Conservation (phyloP, 495 filamentous ascomycete genomes). For the Venustampulla echinocandica region DNA sequence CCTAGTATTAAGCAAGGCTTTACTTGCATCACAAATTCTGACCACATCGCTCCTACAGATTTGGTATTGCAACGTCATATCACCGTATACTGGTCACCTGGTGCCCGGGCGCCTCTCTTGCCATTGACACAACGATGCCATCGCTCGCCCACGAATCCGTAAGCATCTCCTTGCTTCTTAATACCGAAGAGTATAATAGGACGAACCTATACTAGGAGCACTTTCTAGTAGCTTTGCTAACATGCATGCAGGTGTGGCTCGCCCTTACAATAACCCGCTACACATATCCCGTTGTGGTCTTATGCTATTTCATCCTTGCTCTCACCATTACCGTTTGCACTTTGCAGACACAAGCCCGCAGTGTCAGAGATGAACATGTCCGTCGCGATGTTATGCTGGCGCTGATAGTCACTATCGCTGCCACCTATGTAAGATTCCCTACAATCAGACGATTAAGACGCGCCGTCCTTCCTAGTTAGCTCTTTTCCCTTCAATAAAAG, state of each 20-base stretch:
- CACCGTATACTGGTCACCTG: too few relatives aligned
- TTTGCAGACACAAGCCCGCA: conserved; percentile 39
- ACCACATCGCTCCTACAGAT: too few relatives aligned
- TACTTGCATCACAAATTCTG: too few relatives aligned
- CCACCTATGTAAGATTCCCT: conserved; percentile 36
- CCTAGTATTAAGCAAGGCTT: too few relatives aligned
- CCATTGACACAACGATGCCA: background rate
- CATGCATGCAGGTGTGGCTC: conserved; percentile 7
- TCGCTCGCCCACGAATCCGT: background rate
- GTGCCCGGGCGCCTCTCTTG: too few relatives aligned
- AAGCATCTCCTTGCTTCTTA: background rate
- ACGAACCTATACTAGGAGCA: background rate
- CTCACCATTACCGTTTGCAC: conserved; percentile 46
- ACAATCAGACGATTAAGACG: background rate
- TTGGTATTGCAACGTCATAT: background rate
- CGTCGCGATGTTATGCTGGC: conserved; percentile 38
- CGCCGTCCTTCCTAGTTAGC: background rate
- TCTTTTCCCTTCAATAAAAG: background rate
- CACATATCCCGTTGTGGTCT: conserved; percentile 43
- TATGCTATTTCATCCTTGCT: conserved; percentile 45
- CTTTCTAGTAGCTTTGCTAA: conserved; percentile 1
- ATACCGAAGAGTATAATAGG: background rate
- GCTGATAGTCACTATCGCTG: conserved; percentile 38
- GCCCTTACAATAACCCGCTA: conserved; percentile 37
- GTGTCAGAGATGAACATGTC: conserved; percentile 27